Percentiles rank a stretch among this genome's conserved stretches.
phyloP scores from a whole-genome alignment of 371 early-diverging fungal species.

The Rhizopus stolonifer region DNA sequence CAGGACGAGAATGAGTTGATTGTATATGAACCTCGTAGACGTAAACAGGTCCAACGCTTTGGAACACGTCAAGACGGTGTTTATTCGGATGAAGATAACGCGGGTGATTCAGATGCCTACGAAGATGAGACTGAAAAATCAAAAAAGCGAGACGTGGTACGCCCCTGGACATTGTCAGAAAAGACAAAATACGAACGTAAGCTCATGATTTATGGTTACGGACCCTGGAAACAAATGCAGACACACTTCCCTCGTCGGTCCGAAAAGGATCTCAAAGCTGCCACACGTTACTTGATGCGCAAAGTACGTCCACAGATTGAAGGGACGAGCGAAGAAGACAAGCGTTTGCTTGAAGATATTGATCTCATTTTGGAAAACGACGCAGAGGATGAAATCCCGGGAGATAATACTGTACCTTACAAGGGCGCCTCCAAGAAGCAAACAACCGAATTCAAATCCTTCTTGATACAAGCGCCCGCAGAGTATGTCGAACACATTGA shows the following conservation, averaged over 20 bases:
- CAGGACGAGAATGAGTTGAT: conserved; percentile 61
- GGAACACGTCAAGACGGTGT: conserved; percentile 46
- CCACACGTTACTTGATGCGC: conserved; percentile 39
- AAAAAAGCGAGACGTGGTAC: conserved; percentile 16
- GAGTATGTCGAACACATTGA: conserved; percentile 75
- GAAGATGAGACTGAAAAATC: conserved; percentile 36
- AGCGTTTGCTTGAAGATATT: conserved; percentile 35
- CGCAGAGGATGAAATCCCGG: conserved; percentile 33
- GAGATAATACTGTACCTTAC: conserved; percentile 52
- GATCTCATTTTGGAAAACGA: conserved; percentile 28
- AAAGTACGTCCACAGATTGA: conserved; percentile 30
- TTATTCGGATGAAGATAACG: conserved; percentile 45
- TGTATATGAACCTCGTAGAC: conserved; percentile 64
- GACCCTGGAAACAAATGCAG: conserved; percentile 69
- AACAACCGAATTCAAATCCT: conserved; percentile 60
- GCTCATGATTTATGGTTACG: conserved; percentile 78
- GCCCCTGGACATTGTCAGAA: conserved; percentile 75
- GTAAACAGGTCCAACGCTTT: conserved; percentile 62
- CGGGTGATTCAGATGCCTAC: conserved; percentile 51
- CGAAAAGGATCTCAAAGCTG: conserved; percentile 58
- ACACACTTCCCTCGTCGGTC: conserved; percentile 54
- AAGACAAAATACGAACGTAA: conserved; percentile 70
- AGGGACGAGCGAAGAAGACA: conserved; percentile 35
- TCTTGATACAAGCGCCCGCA: conserved; percentile 61
- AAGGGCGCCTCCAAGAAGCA: conserved; percentile 58